Conservation (phyloP, 805 yeast species). For the Candida ponderosae region DNA sequence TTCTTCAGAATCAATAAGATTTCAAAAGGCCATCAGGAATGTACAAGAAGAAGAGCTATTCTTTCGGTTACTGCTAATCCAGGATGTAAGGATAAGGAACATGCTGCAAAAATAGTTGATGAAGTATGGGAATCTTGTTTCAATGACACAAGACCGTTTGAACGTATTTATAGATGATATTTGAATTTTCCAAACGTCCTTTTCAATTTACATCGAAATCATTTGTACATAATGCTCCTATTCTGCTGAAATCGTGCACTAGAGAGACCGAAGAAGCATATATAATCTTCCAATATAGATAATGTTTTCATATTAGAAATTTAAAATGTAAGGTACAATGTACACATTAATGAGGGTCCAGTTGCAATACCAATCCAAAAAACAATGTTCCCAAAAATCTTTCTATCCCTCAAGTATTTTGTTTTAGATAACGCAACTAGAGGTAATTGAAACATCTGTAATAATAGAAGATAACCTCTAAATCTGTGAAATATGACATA, state of each 20-base stretch:
- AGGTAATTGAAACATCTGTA: constrained; percentile 89
- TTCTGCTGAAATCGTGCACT: too few species aligned
- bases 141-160: constrained; percentile 93
- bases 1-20: constrained; percentile 41
- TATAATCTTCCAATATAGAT: neutral
- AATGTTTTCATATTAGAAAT: too few species aligned
- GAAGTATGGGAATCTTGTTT: constrained; percentile 92
- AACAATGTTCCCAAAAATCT: constrained; percentile 65
- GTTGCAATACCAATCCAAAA: constrained; percentile 90
- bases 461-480: constrained; percentile 68
- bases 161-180: constrained; percentile 68
- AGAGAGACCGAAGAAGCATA: too few species aligned
- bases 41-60: constrained; percentile 84
- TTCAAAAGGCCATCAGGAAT: constrained; percentile 80
- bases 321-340: constrained; percentile 72
- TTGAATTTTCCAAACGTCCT: neutral
- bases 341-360: constrained; percentile 85
- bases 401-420: constrained; percentile 43
- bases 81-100: constrained; percentile 58
- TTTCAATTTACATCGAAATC: neutral
- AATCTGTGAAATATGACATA: constrained; percentile 71
- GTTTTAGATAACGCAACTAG: constrained; percentile 58
- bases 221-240: neutral
- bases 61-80: constrained; percentile 86
- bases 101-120: constrained; percentile 73